Evolutionary conservation across 768 basidiomycete species (phyloP).

Genomic region (Russula sp.): DNA sequence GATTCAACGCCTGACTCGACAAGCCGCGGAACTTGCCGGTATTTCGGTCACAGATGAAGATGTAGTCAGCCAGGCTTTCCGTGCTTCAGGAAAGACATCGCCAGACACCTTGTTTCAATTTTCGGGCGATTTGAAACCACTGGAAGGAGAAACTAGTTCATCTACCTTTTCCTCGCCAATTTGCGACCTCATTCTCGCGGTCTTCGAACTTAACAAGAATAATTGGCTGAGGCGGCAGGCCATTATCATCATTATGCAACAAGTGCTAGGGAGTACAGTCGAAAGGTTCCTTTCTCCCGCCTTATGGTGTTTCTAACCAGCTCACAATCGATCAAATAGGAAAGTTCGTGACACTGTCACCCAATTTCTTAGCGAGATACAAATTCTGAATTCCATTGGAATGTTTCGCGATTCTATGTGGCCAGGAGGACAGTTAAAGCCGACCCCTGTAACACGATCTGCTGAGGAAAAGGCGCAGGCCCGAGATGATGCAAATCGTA

Average conservation of each 20-base stretch:
- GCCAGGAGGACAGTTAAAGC: conserved; percentile 77
- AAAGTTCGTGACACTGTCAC: conserved; percentile 83
- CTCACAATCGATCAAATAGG: conserved; percentile 41
- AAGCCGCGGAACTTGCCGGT: conserved; percentile 86
- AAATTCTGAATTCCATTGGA: conserved; percentile 61
- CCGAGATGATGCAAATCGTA: conserved; percentile 83
- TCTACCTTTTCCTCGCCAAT: conserved; percentile 92
- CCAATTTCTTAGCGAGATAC: conserved; percentile 61
- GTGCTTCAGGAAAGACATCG: conserved; percentile 60
- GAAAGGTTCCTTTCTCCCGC: conserved; percentile 61
- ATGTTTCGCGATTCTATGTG: conserved; percentile 74
- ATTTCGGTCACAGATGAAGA: conserved; percentile 83
- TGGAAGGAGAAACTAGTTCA: conserved; percentile 85
- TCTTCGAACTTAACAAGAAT: conserved; percentile 95
- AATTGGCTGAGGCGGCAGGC: conserved; percentile 96
- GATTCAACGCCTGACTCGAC: conserved; percentile 84
- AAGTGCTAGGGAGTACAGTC: conserved; percentile 92
- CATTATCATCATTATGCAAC: conserved; percentile 93
- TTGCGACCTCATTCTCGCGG: conserved; percentile 86
- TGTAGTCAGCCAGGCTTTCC: conserved; percentile 74
- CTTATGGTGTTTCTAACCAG: neutral
- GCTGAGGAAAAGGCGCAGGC: conserved; percentile 77
- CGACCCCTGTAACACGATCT: conserved; percentile 62
- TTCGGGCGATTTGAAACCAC: conserved; percentile 71
- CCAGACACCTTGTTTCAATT: conserved; percentile 68